Evolutionary conservation across 202 grass and related monocot genomes (phyloP).

Genomic region (Schoenoplectus tabernaemontani): DNA sequence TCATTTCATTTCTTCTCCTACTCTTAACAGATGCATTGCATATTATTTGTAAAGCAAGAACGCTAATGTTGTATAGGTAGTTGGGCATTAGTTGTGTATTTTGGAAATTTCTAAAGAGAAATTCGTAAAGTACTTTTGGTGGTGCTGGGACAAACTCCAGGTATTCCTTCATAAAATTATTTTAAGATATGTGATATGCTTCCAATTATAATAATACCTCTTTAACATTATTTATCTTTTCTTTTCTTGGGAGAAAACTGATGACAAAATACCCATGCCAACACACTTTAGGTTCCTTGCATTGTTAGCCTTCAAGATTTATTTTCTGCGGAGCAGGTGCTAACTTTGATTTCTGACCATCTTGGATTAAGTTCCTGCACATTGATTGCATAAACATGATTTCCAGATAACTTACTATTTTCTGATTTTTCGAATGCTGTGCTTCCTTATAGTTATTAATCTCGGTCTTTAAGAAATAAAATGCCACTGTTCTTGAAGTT

Average conservation of each 20-base stretch:
- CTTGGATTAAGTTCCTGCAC: not conserved
- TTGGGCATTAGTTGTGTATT: slow-evolving; percentile 33
- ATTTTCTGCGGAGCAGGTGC: slow-evolving; percentile 84
- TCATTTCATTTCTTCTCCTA: too few relatives aligned
- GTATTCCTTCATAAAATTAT: slow-evolving; percentile 25
- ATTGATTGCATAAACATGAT: slow-evolving; percentile 4
- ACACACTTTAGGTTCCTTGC: slow-evolving; percentile 89
- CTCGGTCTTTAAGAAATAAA: slow-evolving; percentile 37
- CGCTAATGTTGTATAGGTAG: slow-evolving; percentile 18
- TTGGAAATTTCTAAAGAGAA: slow-evolving; percentile 77
- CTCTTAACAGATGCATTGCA: too few relatives aligned
- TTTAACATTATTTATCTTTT: not conserved
- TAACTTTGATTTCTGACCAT: not conserved
- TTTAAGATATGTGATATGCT: not conserved
- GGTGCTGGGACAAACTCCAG: slow-evolving; percentile 88
- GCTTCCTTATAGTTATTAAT: not conserved
- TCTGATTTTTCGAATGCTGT: slow-evolving; percentile 9
- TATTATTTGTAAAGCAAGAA: slow-evolving; percentile 4
- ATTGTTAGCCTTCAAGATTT: slow-evolving; percentile 83
- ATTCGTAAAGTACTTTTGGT: slow-evolving; percentile 92
- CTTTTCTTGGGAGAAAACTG: slow-evolving; percentile 70
- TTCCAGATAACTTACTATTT: too few relatives aligned
- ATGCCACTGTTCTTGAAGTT: slow-evolving; percentile 96
- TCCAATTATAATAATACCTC: not conserved
- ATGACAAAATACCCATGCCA: slow-evolving; percentile 90